Base-by-base conservation (phyloP, 2,329 filamentous ascomycete species). In the Ciborinia camelliae region DNA sequence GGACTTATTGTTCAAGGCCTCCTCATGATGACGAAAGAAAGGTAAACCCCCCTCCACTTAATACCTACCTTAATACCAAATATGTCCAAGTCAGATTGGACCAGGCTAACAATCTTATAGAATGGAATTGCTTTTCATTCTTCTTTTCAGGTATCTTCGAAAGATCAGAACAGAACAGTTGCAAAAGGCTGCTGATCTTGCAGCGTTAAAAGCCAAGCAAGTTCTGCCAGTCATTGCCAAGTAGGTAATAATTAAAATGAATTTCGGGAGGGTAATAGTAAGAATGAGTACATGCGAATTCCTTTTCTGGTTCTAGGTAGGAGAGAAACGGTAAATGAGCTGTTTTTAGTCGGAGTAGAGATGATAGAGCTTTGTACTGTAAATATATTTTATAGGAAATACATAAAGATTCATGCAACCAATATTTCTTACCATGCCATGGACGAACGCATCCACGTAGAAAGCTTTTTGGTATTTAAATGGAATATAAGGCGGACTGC, bases 11-110 rank as follows among this genome's bases (percentile, higher is more conserved):
- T 99, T 2, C 95, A 99, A 75, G 95, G 95, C 58, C 86, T 99
- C 64, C 81, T 99, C 47, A 99, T 99, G 95, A 99, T 97, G 92
- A 95, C 92, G 55, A 99, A 99, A 80, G 95, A 99, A 79, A 86
- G 92, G 90, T 92, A 82, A 70, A 82, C 61, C 51, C 50, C 12
- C 28, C 52, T 52, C 50, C 12, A 32, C 52, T 54, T 32, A 57
- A 12, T 61, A 54, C 4, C 20, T n/a, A n/a, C n/a, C n/a, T n/a
- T n/a, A n/a, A n/a, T n/a, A n/a, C n/a, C n/a, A n/a, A 45, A 30
- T 57, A 10, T 51, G 9, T 51, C 45, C 15, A 23, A 15, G 20
- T 52, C 18, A n/a, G 32, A 23, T 18, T 30, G 26, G 15, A 67
- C 64, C 52, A 47, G 52, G 23, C 43, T 65, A 65, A 66, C 47